Evolutionary conservation across 225 moss, liverwort and hornwort genomes (phyloP).

Genomic region (Polytrichum formosum): DNA sequence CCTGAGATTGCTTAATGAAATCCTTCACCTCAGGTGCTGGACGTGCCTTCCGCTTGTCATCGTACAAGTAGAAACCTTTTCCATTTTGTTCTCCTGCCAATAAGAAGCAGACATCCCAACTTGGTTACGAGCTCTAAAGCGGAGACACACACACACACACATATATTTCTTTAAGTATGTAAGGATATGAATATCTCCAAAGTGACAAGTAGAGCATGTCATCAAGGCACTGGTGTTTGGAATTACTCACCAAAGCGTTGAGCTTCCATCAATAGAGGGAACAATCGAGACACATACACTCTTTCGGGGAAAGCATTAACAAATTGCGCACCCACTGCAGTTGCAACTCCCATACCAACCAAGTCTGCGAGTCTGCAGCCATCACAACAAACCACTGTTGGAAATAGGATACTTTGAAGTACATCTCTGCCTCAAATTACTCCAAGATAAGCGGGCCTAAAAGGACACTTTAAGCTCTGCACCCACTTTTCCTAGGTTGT

Average conservation of each 20-base stretch:
- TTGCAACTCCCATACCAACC: constrained; percentile 80
- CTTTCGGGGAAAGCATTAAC: constrained; percentile 64
- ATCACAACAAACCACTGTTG: constrained; percentile 10
- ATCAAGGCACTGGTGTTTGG: background rate
- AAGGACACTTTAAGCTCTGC: too few species aligned
- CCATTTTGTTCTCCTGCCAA: constrained; percentile 79
- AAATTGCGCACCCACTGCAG: constrained; percentile 74
- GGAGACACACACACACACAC: too few species aligned
- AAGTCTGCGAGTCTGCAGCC: constrained; percentile 82
- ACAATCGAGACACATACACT: constrained; percentile 54
- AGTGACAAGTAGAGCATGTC: too few species aligned
- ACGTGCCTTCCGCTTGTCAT: constrained; percentile 84
- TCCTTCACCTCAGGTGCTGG: constrained; percentile 69
- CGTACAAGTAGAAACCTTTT: constrained; percentile 82
- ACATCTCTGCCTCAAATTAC: too few species aligned
- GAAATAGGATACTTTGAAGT: too few species aligned
- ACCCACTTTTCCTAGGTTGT: too few species aligned
- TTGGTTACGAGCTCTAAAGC: too few species aligned
- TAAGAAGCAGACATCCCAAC: constrained; percentile 4
- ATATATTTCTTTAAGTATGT: too few species aligned
- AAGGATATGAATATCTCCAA: too few species aligned
- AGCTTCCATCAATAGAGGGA: constrained; percentile 54
- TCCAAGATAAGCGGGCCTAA: too few species aligned
- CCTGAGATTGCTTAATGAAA: constrained; percentile 51
- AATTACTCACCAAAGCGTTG: constrained; percentile 64